These are phyloP conservation scores for Ambrosiella beaveri DNA, from an alignment of 2,329 filamentous ascomycete species.

Conservation along the genomic window DNA sequence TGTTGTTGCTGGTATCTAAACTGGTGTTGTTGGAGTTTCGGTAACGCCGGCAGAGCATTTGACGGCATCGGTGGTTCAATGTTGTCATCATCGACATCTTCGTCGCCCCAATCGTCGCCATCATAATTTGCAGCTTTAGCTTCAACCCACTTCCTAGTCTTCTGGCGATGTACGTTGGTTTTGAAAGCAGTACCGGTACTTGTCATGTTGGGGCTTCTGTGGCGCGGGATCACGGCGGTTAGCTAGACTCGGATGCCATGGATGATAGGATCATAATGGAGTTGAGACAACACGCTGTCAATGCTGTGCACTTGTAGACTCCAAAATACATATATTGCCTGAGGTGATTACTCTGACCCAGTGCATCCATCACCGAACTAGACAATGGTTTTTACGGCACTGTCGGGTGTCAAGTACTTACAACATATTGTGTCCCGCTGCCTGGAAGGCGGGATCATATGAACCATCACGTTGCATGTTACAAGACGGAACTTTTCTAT, in stretches of 20 bases:
- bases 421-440: constrained; percentile 4
- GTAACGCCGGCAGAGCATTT: constrained; percentile 14
- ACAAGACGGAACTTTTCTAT: background rate
- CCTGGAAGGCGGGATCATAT: constrained; percentile 10
- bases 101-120: constrained; percentile 81
- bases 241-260: background rate
- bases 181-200: constrained; percentile 36
- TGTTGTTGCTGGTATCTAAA: constrained; percentile 3
- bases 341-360: too few species aligned
- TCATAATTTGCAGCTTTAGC: constrained; percentile 77
- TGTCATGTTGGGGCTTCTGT: constrained; percentile 2
- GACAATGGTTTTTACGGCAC: background rate
- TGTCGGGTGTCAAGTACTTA: background rate
- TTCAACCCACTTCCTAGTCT: constrained; percentile 90
- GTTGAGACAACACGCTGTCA: too few species aligned
- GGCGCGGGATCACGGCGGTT: background rate
- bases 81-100: constrained; percentile 38
- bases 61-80: constrained; percentile 24
- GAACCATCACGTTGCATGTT: background rate
- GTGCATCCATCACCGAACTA: background rate
- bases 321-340: too few species aligned
- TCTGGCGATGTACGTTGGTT: constrained; percentile 71
- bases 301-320: too few species aligned
- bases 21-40: constrained; percentile 8
- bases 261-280: too few species aligned